Conservation (phyloP, 169 alveolate genomes). For the Cryptosporidium canis region DNA sequence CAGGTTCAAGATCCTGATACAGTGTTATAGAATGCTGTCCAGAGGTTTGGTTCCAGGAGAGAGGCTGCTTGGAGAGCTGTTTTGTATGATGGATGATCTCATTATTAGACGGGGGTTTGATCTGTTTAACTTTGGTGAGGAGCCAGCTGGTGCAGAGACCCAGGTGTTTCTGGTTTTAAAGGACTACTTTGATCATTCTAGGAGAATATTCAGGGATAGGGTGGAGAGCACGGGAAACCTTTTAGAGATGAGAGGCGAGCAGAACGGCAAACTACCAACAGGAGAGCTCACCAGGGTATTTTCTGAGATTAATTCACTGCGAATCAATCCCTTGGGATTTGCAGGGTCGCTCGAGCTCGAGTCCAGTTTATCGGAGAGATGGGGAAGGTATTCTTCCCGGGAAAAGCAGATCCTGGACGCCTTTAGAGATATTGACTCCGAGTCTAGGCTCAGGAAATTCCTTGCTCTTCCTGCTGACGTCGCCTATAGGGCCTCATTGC, state of each 20-base stretch:
- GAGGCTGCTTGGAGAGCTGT: conserved; percentile 11
- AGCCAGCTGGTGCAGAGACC: background rate
- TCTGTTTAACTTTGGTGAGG: background rate
- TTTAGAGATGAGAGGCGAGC: background rate
- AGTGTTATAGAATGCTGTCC: conserved; percentile 18
- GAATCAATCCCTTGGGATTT: conserved; percentile 24
- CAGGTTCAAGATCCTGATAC: conserved; percentile 30
- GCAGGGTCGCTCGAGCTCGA: conserved; percentile 1
- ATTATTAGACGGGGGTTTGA: conserved; percentile 24
- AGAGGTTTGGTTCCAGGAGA: conserved; percentile 52
- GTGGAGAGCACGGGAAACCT: background rate
- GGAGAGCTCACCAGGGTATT: background rate
- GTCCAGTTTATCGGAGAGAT: background rate
- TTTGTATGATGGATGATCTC: conserved; percentile 44
- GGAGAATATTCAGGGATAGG: conserved; percentile 7
- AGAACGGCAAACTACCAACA: background rate
- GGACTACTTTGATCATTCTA: conserved; percentile 31
- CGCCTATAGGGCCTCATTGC: conserved; percentile 15
- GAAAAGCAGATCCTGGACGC: background rate
- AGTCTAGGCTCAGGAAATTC: background rate
- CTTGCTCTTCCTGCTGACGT: conserved; percentile 53
- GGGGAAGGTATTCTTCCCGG: conserved; percentile 3
- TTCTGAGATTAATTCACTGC: conserved; percentile 34
- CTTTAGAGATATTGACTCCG: background rate
- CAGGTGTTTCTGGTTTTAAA: background rate